Evolutionary conservation across 2,329 filamentous ascomycete species (phyloP).

Genomic region (Allantophomopsis cytisporea): DNA sequence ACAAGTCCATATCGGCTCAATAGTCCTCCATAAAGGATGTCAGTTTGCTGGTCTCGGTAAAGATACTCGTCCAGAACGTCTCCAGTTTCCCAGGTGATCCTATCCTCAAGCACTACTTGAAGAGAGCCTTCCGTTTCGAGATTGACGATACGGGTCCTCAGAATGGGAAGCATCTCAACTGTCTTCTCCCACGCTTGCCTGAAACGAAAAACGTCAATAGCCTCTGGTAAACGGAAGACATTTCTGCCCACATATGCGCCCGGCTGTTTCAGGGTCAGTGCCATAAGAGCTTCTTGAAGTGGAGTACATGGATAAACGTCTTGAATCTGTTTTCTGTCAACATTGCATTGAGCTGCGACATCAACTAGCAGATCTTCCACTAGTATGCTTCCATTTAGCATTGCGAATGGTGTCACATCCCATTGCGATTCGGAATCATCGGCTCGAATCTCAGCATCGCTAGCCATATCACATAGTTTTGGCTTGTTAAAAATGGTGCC

Average conservation of each 20-base stretch:
- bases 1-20: constrained; percentile 1
- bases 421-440: no score
- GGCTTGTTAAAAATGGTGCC: no score
- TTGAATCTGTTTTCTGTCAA: constrained; percentile 8
- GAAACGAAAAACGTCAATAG: constrained; percentile 1
- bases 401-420: no score
- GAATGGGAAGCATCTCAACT: constrained; percentile 7
- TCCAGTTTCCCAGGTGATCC: not conserved
- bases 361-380: no score
- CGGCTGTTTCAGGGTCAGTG: constrained; percentile 14
- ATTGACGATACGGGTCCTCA: constrained; percentile 14
- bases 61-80: constrained; percentile 4
- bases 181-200: constrained; percentile 1
- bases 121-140: not conserved
- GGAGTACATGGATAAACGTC: constrained; percentile 22
- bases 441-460: no score
- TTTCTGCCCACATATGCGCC: constrained; percentile 19
- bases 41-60: constrained; percentile 1
- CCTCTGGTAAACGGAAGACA: constrained; percentile 2
- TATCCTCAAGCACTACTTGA: constrained; percentile 1
- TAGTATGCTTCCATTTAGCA: no score
- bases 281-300: constrained; percentile 21
- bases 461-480: no score
- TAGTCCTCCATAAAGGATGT: not conserved
- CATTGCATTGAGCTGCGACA: not conserved